A percentile compares a stretch with the other conserved stretches of the same genome.
phyloP scores from a whole-genome alignment of 129 eudicot genomes.

The Apium graveolens region DNA sequence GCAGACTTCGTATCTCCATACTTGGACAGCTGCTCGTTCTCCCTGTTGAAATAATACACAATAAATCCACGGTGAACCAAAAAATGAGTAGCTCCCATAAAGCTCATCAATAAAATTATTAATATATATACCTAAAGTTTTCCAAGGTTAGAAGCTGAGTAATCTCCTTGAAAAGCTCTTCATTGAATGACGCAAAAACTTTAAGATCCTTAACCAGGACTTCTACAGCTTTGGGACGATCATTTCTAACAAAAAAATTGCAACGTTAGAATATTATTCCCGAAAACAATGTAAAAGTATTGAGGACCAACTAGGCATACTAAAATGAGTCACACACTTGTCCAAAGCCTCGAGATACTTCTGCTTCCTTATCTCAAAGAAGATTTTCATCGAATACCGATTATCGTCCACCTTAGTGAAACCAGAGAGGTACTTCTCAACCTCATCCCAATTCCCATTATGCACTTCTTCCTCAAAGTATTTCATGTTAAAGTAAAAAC shows the following conservation, averaged over 20 bases:
- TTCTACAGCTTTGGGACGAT: constrained; percentile 79
- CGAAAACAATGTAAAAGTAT: background rate
- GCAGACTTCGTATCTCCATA: constrained; percentile 95
- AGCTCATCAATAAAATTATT: background rate
- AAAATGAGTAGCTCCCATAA: background rate
- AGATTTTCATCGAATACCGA: constrained; percentile 93
- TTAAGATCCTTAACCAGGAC: constrained; percentile 90
- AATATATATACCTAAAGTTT: constrained; percentile 58
- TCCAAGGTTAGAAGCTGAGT: constrained; percentile 78
- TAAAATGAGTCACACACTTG: constrained; percentile 31
- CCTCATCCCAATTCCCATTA: constrained; percentile 87
- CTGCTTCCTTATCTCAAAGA: constrained; percentile 89
- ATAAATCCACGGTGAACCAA: background rate
- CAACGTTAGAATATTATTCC: constrained; percentile 13
- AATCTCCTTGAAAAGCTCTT: constrained; percentile 84
- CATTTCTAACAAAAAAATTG: constrained; percentile 44
- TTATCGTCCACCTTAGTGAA: constrained; percentile 90
- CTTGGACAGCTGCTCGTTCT: constrained; percentile 80
- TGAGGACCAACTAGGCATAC: background rate
- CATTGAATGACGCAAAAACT: constrained; percentile 88
- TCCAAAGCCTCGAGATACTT: constrained; percentile 97
- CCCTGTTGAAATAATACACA: constrained; percentile 34
- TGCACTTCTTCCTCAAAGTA: constrained; percentile 90
- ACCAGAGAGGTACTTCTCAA: constrained; percentile 77
- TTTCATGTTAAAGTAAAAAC: constrained; percentile 89